phyloP scores from a whole-genome alignment of 1,284 basidiomycete species.

The Ustilago nuda region DNA sequence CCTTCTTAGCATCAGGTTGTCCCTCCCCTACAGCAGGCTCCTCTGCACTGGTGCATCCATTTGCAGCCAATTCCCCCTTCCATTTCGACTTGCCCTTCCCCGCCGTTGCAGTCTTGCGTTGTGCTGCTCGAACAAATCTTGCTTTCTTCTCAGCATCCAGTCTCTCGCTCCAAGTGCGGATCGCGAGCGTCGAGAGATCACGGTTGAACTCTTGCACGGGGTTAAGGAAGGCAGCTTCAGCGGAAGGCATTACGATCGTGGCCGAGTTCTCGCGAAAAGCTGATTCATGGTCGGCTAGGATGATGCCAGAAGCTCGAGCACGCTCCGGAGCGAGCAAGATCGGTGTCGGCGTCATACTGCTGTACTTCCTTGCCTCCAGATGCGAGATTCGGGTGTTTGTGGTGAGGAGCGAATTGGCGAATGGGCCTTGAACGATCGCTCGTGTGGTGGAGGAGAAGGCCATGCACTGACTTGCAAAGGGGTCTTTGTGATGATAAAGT shows the following conservation, averaged over 20 bases:
- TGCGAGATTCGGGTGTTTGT: background rate
- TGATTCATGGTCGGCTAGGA: conserved; percentile 54
- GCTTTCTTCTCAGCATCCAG: conserved; percentile 77
- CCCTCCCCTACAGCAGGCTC: background rate
- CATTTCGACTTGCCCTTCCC: conserved; percentile 50
- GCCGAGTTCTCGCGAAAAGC: conserved; percentile 67
- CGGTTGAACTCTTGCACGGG: conserved; percentile 99
- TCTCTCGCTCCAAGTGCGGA: conserved; percentile 84
- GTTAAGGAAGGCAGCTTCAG: conserved; percentile 81
- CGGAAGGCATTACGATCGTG: conserved; percentile 66
- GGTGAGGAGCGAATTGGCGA: conserved; percentile 18
- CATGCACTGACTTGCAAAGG: conserved; percentile 22
- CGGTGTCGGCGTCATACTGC: conserved; percentile 64
- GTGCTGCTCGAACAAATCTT: conserved; percentile 74
- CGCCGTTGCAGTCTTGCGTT: conserved; percentile 44
- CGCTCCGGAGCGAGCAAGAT: conserved; percentile 57
- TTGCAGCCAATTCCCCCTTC: conserved; percentile 14
- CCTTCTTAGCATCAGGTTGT: conserved; percentile 28
- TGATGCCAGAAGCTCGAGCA: conserved; percentile 57
- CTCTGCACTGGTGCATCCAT: conserved; percentile 6
- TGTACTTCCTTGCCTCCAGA: background rate
- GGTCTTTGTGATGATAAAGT: no score
- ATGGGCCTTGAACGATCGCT: conserved; percentile 12
- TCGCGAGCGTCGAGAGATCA: conserved; percentile 89
- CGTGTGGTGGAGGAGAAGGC: conserved; percentile 16